Percentiles rank a stretch among this genome's conserved stretches.
phyloP scores from a whole-genome alignment of 2,329 filamentous ascomycete genomes.

The Metarhizium album region DNA sequence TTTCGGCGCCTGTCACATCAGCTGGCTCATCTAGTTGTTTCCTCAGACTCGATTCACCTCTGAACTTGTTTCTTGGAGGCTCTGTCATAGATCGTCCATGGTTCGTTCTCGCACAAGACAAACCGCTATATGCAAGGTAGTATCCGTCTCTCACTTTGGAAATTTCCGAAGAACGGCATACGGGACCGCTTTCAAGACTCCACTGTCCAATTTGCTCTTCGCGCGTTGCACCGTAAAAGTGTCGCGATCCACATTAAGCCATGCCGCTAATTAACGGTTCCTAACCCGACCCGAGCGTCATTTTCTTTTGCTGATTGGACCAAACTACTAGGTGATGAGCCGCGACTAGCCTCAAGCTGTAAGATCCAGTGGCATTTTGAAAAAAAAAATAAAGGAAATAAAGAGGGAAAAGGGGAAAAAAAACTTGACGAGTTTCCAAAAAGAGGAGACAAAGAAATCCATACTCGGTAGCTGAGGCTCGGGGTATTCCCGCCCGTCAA shows the following conservation, averaged over 20 bases:
- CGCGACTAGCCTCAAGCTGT: neutral
- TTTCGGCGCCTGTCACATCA: too few relatives aligned
- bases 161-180: too few relatives aligned
- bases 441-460: neutral
- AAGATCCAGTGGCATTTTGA: neutral
- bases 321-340: too few relatives aligned
- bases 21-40: too few relatives aligned
- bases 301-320: neutral
- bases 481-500: neutral
- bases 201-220: neutral
- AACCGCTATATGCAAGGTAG: neutral
- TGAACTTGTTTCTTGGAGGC: too few relatives aligned
- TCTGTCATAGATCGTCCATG: neutral
- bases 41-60: too few relatives aligned
- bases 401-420: too few relatives aligned
- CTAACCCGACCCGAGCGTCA: neutral
- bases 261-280: neutral
- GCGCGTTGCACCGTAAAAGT: too few relatives aligned
- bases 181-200: neutral
- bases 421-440: neutral
- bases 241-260: neutral
- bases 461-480: neutral
- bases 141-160: neutral
- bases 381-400: too few relatives aligned
- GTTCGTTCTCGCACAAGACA: neutral